Evolutionary conservation across 805 yeast genomes (phyloP), one percentile per base, ranked within the genome.

Genomic region (Kuraishia borneana): DNA sequence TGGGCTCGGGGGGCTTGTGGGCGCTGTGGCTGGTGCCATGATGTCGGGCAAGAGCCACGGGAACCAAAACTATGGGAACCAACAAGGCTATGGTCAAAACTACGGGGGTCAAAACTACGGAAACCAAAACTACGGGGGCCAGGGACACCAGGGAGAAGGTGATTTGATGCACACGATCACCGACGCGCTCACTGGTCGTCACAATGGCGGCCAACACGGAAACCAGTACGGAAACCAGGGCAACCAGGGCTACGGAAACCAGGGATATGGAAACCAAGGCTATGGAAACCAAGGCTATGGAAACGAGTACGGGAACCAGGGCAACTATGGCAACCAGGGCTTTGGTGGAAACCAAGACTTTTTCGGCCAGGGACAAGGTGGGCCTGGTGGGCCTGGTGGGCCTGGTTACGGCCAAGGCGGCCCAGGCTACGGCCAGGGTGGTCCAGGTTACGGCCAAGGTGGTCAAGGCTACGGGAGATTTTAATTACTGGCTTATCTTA

Each of bases 81-180:
- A 63, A 71, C 56, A 68, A 71, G 53, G 41, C 61, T 22, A 70
- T 64, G 45, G 62, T 67, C 45, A 44, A 36, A 47, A 43, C 30
- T 46, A 50, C 40, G 63, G 62, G 38, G 21, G 45, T 33, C 34
- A 41, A 12, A 35, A 44, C 20, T 26, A 37, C 32, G 36, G 39
- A 30, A 42, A 44, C 30, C 40, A 49, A 30, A 6, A 31, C 18
- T 40, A 50, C 13, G 33, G 39, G 16, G 37, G 33, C 26, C 30
- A 23, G 26, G 39, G 39, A 26, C 30, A 33, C n/a, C 21, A 19
- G 7, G 39, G 38, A n/a, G n/a, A n/a, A n/a, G n/a, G n/a, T n/a
- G 12, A 32, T 36, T 32, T 31, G 43, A 47, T 17, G 38, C 45
- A n/a, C 32, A 40, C 32, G 35, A 47, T 30, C 32, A 42, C 35